Evolutionary conservation across 208 protist genomes (phyloP).

Genomic region (Trypanosoma cruzi): DNA sequence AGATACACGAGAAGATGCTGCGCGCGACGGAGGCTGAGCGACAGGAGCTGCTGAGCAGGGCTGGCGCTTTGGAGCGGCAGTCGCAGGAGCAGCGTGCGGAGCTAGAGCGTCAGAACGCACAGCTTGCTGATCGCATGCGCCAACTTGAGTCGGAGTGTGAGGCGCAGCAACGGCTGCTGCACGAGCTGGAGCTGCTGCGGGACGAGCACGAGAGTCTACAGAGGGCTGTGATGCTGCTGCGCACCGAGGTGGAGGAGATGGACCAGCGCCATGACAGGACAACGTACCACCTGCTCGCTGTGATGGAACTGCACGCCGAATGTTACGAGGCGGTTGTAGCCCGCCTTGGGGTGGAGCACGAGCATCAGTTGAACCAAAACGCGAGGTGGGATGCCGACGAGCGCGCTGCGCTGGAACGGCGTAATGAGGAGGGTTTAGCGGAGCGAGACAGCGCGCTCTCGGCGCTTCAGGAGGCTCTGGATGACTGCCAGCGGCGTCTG

Average conservation of each 20-base stretch:
- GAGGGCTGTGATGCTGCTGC: background rate
- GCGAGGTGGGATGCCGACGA: background rate
- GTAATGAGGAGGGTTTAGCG: background rate
- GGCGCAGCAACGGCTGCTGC: background rate
- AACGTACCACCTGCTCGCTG: conserved; percentile 8
- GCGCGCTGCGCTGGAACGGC: background rate
- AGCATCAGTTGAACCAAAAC: background rate
- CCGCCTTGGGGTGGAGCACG: background rate
- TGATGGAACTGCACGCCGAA: background rate
- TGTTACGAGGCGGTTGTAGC: conserved; percentile 25
- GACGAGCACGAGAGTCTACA: conserved; percentile 7
- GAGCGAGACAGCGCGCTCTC: conserved; percentile 6
- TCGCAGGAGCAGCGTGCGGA: conserved; percentile 16
- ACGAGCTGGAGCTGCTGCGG: conserved; percentile 23
- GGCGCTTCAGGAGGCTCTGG: background rate
- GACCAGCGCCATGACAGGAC: conserved; percentile 18
- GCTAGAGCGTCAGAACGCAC: conserved; percentile 9
- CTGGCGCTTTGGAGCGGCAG: conserved; percentile 7
- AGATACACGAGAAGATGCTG: conserved; percentile 46
- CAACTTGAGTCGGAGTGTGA: conserved; percentile 10
- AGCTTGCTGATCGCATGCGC: conserved; percentile 15
- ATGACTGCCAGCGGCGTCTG: background rate
- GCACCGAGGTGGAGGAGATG: conserved; percentile 24
- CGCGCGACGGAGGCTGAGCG: conserved; percentile 37
- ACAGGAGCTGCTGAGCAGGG: conserved; percentile 21